A percentile compares a stretch with the other conserved stretches of the same genome.
Evolutionary conservation across 805 yeast genomes (phyloP).

Genomic region (Myxozyma sirexii): DNA sequence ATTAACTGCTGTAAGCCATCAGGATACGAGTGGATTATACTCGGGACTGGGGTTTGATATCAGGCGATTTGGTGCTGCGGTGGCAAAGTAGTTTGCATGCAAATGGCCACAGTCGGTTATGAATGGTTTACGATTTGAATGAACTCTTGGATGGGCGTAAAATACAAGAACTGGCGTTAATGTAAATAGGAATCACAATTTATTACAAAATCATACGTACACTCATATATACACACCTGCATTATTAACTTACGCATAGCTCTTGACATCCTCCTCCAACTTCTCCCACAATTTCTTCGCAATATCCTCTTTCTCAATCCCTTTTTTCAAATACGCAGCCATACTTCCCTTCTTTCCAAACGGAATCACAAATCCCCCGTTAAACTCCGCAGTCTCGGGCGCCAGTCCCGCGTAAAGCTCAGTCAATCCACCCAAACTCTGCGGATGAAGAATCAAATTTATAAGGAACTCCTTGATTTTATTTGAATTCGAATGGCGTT

Average conservation of each 20-base stretch:
- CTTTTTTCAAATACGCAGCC: slow-evolving; percentile 2
- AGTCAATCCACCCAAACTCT: slow-evolving; percentile 35
- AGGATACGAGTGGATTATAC: neutral
- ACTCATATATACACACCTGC: neutral
- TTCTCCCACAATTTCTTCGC: slow-evolving; percentile 18
- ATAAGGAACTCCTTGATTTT: neutral
- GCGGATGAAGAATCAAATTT: slow-evolving; percentile 4
- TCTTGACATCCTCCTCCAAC: slow-evolving; percentile 14
- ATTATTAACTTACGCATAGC: neutral
- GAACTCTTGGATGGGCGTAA: too few relatives aligned
- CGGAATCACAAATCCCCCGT: slow-evolving; percentile 40
- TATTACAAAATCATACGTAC: too few relatives aligned
- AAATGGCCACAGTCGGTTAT: too few relatives aligned
- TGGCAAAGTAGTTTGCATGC: too few relatives aligned
- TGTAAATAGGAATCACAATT: too few relatives aligned
- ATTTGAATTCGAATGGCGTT: neutral
- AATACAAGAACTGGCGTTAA: too few relatives aligned
- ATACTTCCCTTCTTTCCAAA: slow-evolving; percentile 14
- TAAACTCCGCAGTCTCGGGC: slow-evolving; percentile 43
- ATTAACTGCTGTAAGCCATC: neutral
- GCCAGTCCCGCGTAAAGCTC: slow-evolving; percentile 49
- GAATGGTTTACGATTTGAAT: too few relatives aligned
- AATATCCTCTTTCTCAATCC: slow-evolving; percentile 2
- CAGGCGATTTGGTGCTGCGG: too few relatives aligned
- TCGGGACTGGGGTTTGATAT: neutral